Evolutionary conservation across 768 basidiomycete genomes (phyloP), one percentile per base, ranked within the genome.

Genomic region (Tricholoma furcatifolium): DNA sequence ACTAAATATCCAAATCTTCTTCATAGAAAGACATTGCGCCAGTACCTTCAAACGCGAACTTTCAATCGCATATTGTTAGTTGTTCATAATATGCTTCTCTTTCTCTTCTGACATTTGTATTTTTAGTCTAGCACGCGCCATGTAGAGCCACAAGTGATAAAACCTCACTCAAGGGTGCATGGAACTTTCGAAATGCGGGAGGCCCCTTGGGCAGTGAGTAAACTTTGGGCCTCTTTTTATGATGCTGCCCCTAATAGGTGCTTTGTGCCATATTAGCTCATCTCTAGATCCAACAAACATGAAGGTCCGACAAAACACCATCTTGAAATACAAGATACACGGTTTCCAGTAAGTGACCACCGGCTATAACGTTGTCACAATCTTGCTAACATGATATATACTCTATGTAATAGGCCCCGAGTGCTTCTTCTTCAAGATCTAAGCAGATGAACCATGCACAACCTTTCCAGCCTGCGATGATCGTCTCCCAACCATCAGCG

Each of bases 311-410:
- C 21, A 0, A 31, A 36, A 41, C 14, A 39, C 12, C 20, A 27
- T 17, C 30, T 47, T 2, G 43, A 35, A 12, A 8, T 31, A n/a
- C 30, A 27, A 14, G 46, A 17, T 12, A 31, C 36, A 54, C 43
- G 46, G 41, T 20, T 40, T 15, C 34, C 42, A 12, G 59, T 60
- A 35, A 49, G 53, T 46, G 2, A 30, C 14, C n/a, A 36, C 44
- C 21, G 10, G 36, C 17, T 44, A n/a, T 48, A 31, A 23, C 21
- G 2, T 24, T 10, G n/a, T 9, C 21, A 17, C 7, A 21, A 6
- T 32, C 23, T 17, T 24, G 0, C 24, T 12, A 12, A 35, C 23
- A 11, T 24, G 36, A 14, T 38, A 18, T 18, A 38, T 18, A 14
- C 10, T 4, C 10, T 14, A 20, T 24, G 6, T 32, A 53, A 48